A percentile compares a stretch with the other conserved stretches of the same genome.
Evolutionary conservation across 1,139 yeast species (phyloP).

Genomic region (Hyphopichia wangnamkhiaoensis): DNA sequence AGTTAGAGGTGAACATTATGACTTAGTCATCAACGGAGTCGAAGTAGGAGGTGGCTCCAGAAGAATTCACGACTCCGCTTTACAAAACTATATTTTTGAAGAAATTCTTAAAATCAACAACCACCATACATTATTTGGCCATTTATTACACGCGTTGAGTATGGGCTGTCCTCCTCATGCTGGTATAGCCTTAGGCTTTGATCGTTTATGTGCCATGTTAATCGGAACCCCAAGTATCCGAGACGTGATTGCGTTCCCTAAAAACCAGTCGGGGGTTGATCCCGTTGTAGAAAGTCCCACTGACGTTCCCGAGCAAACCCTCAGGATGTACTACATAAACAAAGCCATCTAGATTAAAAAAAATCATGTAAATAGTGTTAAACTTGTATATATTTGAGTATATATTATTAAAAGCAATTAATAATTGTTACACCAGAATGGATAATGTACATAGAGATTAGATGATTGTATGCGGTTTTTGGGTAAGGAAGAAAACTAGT

Average conservation of each 20-base stretch:
- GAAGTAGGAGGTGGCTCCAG: conserved; percentile 98
- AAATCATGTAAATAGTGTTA: conserved; percentile 9
- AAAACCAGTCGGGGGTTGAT: conserved; percentile 85
- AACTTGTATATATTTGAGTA: conserved; percentile 5
- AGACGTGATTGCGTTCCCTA: conserved; percentile 96
- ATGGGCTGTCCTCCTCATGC: conserved; percentile 99
- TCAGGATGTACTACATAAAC: conserved; percentile 52
- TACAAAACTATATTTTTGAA: conserved; percentile 71
- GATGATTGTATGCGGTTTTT: no score
- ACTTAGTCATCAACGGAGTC: conserved; percentile 88
- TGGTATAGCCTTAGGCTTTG: conserved; percentile 94
- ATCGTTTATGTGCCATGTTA: conserved; percentile 88
- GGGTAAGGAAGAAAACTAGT: no score
- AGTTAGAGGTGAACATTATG: conserved; percentile 93
- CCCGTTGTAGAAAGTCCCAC: conserved; percentile 88
- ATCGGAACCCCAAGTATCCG: conserved; percentile 73
- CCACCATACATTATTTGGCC: conserved; percentile 76
- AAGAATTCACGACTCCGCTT: conserved; percentile 82
- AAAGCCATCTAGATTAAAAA: conserved; percentile 9
- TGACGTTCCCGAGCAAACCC: conserved; percentile 47
- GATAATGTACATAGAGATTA: no score
- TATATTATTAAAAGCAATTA: no score
- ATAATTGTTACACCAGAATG: no score
- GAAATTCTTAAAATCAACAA: conserved; percentile 56
- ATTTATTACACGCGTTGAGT: conserved; percentile 73